Conservation (phyloP, 2,329 filamentous ascomycete species). For the Cladosporium oxysporum region DNA sequence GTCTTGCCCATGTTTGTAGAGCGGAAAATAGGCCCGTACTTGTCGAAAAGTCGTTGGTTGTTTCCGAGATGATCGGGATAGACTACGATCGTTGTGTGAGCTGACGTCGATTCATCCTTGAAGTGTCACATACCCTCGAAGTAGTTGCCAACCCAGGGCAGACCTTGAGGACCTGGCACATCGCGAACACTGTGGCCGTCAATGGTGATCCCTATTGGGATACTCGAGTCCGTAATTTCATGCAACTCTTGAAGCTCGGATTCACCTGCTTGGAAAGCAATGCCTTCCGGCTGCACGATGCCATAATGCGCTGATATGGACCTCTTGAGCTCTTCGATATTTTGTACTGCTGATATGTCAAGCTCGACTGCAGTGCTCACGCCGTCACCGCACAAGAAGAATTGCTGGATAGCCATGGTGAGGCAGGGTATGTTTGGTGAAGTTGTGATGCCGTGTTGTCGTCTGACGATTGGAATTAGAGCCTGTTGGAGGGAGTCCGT, state of each 20-base stretch:
- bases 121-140: conserved; percentile 18
- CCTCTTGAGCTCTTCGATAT: neutral
- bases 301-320: neutral
- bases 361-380: conserved; percentile 2
- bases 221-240: neutral
- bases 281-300: neutral
- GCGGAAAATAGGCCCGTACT: conserved; percentile 42
- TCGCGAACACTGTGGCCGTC: conserved; percentile 53
- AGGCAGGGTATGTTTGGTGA: neutral
- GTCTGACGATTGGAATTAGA: neutral
- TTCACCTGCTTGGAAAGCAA: conserved; percentile 6
- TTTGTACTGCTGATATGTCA: neutral
- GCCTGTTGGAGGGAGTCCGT: neutral
- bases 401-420: neutral
- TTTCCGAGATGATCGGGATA: conserved; percentile 47
- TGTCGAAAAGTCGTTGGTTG: conserved; percentile 43
- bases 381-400: conserved; percentile 1
- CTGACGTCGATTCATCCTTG: neutral
- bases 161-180: conserved; percentile 40
- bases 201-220: conserved; percentile 44
- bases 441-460: neutral
- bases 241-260: neutral
- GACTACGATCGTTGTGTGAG: conserved; percentile 28
- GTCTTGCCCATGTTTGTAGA: conserved; percentile 42
- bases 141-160: conserved; percentile 42